Conservation (phyloP, 1,139 yeast species). For the Chernovozyma aurita region DNA sequence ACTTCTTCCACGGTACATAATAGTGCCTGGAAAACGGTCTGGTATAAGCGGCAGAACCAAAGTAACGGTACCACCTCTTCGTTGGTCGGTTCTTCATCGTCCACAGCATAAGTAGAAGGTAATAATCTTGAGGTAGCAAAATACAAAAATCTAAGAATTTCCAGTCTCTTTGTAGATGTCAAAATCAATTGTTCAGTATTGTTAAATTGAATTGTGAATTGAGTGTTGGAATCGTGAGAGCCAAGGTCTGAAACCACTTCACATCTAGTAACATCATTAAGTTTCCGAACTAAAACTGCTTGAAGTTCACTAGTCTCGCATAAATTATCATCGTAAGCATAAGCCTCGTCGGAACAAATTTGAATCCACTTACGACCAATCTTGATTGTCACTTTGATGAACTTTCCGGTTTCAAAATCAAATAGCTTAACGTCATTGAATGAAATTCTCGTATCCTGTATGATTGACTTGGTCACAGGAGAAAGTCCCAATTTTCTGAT, state of each 20-base stretch:
- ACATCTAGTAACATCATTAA: slow-evolving; percentile 50
- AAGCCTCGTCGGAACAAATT: slow-evolving; percentile 35
- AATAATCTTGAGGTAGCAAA: slow-evolving; percentile 50
- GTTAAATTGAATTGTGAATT: slow-evolving; percentile 5
- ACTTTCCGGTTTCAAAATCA: slow-evolving; percentile 27
- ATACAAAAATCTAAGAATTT: slow-evolving; percentile 64
- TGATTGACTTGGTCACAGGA: slow-evolving; percentile 30
- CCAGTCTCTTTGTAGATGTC: slow-evolving; percentile 58
- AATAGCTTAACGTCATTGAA: slow-evolving; percentile 54
- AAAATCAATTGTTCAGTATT: slow-evolving; percentile 23
- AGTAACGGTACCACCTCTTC: slow-evolving; percentile 16
- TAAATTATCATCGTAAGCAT: slow-evolving; percentile 18
- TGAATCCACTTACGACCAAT: slow-evolving; percentile 72
- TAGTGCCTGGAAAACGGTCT: slow-evolving; percentile 65
- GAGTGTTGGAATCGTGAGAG: slow-evolving; percentile 4
- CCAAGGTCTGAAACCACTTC: slow-evolving; percentile 17
- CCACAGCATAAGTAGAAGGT: neutral
- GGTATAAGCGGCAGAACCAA: slow-evolving; percentile 60
- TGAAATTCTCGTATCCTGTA: slow-evolving; percentile 57
- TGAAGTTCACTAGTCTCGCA: slow-evolving; percentile 31
- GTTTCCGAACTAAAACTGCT: slow-evolving; percentile 49
- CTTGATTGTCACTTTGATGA: slow-evolving; percentile 52
- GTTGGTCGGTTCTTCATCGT: neutral
- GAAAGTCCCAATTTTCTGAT: slow-evolving; percentile 49
- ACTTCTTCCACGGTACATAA: slow-evolving; percentile 56